These are phyloP conservation scores for Flaveria linearis DNA, from an alignment of 129 eudicot genomes.

Conservation along the genomic window DNA sequence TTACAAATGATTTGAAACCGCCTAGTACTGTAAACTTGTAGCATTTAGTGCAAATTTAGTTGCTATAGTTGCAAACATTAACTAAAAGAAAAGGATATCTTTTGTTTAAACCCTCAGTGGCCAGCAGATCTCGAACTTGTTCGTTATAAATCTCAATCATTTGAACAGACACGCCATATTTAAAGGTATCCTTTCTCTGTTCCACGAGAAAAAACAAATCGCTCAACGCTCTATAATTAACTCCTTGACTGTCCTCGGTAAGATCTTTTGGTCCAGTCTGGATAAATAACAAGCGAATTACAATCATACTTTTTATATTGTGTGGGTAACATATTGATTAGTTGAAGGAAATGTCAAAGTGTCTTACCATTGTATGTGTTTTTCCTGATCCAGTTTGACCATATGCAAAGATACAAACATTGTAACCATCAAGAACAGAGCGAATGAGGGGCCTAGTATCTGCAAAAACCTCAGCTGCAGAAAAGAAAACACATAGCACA, in stretches of 20 bases:
- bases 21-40: neutral
- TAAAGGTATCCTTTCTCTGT: slow-evolving; percentile 76
- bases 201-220: slow-evolving; percentile 82
- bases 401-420: slow-evolving; percentile 96
- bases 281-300: slow-evolving; percentile 13
- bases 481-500: neutral
- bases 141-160: slow-evolving; percentile 98
- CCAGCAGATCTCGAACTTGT: slow-evolving; percentile 97
- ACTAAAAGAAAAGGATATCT: slow-evolving; percentile 71
- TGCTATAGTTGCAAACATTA: slow-evolving; percentile 10
- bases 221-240: slow-evolving; percentile 85
- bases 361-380: slow-evolving; percentile 90
- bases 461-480: slow-evolving; percentile 89
- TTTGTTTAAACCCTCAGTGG: slow-evolving; percentile 69
- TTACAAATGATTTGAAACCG: neutral
- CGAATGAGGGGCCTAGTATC: slow-evolving; percentile 88
- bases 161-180: slow-evolving; percentile 89
- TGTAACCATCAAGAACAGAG: slow-evolving; percentile 97
- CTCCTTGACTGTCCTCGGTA: slow-evolving; percentile 82
- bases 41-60: neutral
- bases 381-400: slow-evolving; percentile 99
- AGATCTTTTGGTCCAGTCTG: slow-evolving; percentile 93
- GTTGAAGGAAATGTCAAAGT: neutral
- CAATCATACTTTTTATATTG: neutral
- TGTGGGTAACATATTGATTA: neutral